Evolutionary conservation across 192 early-diverging fungal species (phyloP), one percentile per base, ranked within the genome.

Genomic region (Chytriomyces sp.): DNA sequence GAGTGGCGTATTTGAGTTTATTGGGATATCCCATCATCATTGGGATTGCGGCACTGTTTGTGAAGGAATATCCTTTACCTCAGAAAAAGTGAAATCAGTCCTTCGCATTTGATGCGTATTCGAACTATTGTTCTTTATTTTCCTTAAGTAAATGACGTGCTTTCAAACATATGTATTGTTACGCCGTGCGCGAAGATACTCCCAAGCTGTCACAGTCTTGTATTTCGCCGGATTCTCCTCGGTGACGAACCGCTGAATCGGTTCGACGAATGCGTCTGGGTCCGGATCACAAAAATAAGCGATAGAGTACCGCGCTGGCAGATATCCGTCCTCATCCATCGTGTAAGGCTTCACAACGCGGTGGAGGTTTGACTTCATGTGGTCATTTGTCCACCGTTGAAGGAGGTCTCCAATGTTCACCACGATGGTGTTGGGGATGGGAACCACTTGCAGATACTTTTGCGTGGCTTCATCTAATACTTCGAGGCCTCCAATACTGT

Each of bases 371-470:
- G 79, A 79, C 39, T 58, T 62, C 61, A 85, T 66, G n/a, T 87
- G 22, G 12, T 78, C 78, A 52, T 84, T 88, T 8, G 86, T 85
- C 85, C 85, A 88, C 37, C 80, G 41, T 41, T 82, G 74, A 28
- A 87, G 33, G 72, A 86, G 80, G 63, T 87, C 86, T 3, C 86
- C 86, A 54, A 87, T 84, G 56, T 87, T 87, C 39, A 88, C 79
- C 3, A 87, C 77, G 52, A 85, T 80, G 3, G 81, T 53, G 19
- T 75, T 79, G 0, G 83, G 83, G 57, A 87, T 54, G 4, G 81
- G 85, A 10, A 78, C 71, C 10, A 77, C 85, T 57, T 71, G 66
- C 12, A 88, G 84, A 79, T 82, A 87, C 57, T 65, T 39, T 17
- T 36, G 10, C 22, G 49, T 32, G 30, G 7, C 19, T 14, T n/a